These are phyloP conservation scores for Musa schizocarpa DNA, from an alignment of 176 grass and related monocot genomes.

Conservation along the genomic window DNA sequence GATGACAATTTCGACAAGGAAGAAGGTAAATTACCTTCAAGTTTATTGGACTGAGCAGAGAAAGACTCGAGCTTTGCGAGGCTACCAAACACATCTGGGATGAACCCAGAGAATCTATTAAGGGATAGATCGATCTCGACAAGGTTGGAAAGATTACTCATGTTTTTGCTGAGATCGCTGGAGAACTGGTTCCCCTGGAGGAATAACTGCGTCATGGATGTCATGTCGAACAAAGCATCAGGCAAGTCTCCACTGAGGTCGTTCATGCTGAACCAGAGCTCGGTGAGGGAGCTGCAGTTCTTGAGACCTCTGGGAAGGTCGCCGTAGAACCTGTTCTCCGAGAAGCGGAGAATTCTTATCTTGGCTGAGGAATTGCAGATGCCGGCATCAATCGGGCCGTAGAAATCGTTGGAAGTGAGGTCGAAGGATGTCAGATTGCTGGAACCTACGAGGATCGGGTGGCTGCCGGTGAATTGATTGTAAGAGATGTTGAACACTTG, in stretches of 20 bases:
- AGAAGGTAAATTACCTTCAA: constrained; percentile 43
- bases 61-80: constrained; percentile 45
- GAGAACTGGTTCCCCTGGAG: constrained; percentile 56
- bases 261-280: constrained; percentile 57
- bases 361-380: constrained; percentile 29
- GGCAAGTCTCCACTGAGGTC: constrained; percentile 47
- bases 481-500: constrained; percentile 55
- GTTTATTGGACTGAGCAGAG: constrained; percentile 36
- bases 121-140: constrained; percentile 51
- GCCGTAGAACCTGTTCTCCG: constrained; percentile 43
- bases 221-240: constrained; percentile 44
- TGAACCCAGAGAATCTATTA: constrained; percentile 46
- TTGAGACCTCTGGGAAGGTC: constrained; percentile 36
- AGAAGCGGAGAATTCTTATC: constrained; percentile 48
- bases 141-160: constrained; percentile 61
- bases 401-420: constrained; percentile 44
- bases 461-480: constrained; percentile 55
- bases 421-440: constrained; percentile 46
- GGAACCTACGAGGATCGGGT: constrained; percentile 38
- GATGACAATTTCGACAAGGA: constrained; percentile 44
- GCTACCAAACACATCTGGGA: constrained; percentile 65
- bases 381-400: constrained; percentile 30
- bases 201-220: constrained; percentile 28
- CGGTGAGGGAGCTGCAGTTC: constrained; percentile 40
- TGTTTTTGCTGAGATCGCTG: constrained; percentile 24